Evolutionary conservation across 2,329 filamentous ascomycete species (phyloP), one percentile per base, ranked within the genome.

Genomic region (Diaporthe sp.): DNA sequence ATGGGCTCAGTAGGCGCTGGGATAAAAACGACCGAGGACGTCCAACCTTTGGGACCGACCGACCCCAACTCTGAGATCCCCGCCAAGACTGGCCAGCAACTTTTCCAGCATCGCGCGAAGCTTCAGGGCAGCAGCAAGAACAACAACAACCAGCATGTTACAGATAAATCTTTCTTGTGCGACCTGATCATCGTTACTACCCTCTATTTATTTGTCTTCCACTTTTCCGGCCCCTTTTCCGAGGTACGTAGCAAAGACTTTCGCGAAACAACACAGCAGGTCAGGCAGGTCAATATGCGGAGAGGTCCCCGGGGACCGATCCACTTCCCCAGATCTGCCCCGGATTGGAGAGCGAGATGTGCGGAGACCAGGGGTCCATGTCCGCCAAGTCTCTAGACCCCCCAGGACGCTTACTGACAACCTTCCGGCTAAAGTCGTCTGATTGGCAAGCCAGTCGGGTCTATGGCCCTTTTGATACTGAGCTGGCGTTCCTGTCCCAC

Each of bases 241-340:
- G 64, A 54, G 47, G 47, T n/a, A n/a, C n/a, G n/a, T n/a, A n/a
- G n/a, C n/a, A 30, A 28, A 54, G 15, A 40, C 28, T 7, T 25
- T 28, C 15, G 64, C n/a, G 33, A 52, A 22, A 28, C 12, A 25
- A 13, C 10, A 54, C 25, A 7, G 50, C 7, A 61, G 42, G 58
- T 45, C 42, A 47, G 35, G 61, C n/a, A 25, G 9, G 35, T 68
- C 64, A 54, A 54, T 54, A 68, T 68, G 64, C 47, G 45, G 64
- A 54, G 64, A 54, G 2, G 47, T 52, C 33, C 13, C 30, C 47
- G 19, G 42, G 40, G 40, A 33, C 10, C 10, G 40, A 50, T 66
- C 61, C 61, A 68, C 64, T 68, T 68, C 64, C 64, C 64, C 64
- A 68, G 64, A 68, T 68, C 64, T 68, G 33, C 64, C 64, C 64